Percentiles rank a stretch among this genome's conserved stretches.
phyloP scores from a whole-genome alignment of 2,329 filamentous ascomycete species.

The Epichloe baconii region DNA sequence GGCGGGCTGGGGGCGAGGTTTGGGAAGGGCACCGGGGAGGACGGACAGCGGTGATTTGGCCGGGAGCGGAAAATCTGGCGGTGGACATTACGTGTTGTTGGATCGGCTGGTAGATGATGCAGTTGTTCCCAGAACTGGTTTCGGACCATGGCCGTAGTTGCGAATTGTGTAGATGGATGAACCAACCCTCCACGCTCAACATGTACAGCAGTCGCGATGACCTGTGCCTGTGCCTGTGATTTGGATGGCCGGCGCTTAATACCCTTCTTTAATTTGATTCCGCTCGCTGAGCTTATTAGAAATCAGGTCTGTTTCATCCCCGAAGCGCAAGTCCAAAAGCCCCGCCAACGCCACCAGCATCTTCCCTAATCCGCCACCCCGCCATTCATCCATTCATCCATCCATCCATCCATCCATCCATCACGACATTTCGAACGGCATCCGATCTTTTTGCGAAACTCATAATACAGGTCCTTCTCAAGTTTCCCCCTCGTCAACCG shows the following conservation, averaged over 20 bases:
- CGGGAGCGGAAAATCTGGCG: too few species aligned
- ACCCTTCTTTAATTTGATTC: too few species aligned
- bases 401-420: background rate
- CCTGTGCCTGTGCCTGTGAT: too few species aligned
- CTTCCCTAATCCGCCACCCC: too few species aligned
- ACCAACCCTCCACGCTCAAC: background rate
- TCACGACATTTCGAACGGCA: background rate
- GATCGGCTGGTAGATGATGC: too few species aligned
- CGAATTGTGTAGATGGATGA: background rate
- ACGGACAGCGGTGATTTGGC: constrained; percentile 10
- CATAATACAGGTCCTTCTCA: too few species aligned
- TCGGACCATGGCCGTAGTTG: background rate
- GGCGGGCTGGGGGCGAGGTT: constrained; percentile 63
- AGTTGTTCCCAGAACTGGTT: background rate
- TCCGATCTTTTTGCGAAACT: background rate
- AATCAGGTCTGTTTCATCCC: constrained; percentile 5
- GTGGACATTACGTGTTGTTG: too few species aligned
- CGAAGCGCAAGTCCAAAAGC: too few species aligned
- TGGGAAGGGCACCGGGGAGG: constrained; percentile 43
- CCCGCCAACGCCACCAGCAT: too few species aligned
- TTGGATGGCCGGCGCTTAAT: too few species aligned
- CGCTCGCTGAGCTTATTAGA: constrained; percentile 10
- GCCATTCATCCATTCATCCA: background rate
- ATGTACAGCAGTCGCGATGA: background rate
- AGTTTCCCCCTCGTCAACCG: constrained; percentile 21